A percentile compares a stretch with the other conserved stretches of the same genome.
phyloP scores from a whole-genome alignment of 2,329 filamentous ascomycete genomes.

The Trichoderma sp. region DNA sequence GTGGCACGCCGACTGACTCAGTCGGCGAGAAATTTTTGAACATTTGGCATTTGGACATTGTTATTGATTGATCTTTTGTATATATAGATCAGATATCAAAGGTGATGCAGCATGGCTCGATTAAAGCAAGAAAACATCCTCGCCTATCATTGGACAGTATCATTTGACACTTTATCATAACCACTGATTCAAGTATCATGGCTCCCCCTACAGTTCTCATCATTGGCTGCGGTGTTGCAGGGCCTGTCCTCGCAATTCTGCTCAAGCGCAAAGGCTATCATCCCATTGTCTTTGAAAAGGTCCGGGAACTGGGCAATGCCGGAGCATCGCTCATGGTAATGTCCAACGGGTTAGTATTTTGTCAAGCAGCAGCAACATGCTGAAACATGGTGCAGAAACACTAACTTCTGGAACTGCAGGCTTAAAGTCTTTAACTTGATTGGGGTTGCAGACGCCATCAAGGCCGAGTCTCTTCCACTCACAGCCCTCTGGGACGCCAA shows the following conservation, averaged over 20 bases:
- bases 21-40: not conserved
- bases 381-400: not conserved
- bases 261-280: slow-evolving; percentile 28
- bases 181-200: not conserved
- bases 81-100: not conserved
- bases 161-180: not conserved
- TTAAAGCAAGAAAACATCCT: not conserved
- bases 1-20: not conserved
- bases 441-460: slow-evolving; percentile 21
- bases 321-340: slow-evolving; percentile 30
- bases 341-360: slow-evolving; percentile 26
- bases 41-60: not conserved
- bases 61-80: not conserved
- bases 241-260: slow-evolving; percentile 26
- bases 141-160: not conserved
- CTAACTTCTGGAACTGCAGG: not conserved
- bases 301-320: slow-evolving; percentile 25
- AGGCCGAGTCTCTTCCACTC: slow-evolving; percentile 22
- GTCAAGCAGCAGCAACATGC: not conserved
- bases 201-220: slow-evolving; percentile 25
- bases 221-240: slow-evolving; percentile 28
- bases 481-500: slow-evolving; percentile 24
- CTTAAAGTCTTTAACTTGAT: slow-evolving; percentile 28
- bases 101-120: not conserved
- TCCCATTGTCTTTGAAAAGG: slow-evolving; percentile 30